A percentile compares a stretch with the other conserved stretches of the same genome.
These are phyloP conservation scores for Phaeotremella skinneri DNA, from an alignment of 768 basidiomycete species.

Conservation along the genomic window DNA sequence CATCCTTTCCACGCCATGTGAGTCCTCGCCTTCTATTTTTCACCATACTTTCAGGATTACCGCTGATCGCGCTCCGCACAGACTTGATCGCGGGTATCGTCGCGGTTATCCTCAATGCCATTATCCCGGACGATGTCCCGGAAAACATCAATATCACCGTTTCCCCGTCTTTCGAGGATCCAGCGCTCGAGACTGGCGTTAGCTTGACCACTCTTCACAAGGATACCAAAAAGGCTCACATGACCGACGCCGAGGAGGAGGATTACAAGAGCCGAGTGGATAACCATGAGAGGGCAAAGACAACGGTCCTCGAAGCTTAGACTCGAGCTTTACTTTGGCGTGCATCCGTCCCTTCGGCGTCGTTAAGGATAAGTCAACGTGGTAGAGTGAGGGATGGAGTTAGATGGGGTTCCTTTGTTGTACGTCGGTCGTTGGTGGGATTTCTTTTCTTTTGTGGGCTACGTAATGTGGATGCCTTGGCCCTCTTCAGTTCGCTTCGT, in stretches of 20 bases:
- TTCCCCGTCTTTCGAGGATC: slow-evolving; percentile 3
- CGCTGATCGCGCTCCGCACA: slow-evolving; percentile 35
- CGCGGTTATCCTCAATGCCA: slow-evolving; percentile 61
- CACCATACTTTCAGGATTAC: too few species aligned
- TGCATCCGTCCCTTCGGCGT: too few species aligned
- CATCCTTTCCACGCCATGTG: slow-evolving; percentile 75
- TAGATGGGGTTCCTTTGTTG: too few species aligned
- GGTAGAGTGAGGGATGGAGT: too few species aligned
- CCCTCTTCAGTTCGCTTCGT: too few species aligned
- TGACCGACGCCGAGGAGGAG: slow-evolving; percentile 3
- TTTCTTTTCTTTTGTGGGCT: too few species aligned
- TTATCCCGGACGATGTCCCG: slow-evolving; percentile 56
- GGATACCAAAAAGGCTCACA: background rate
- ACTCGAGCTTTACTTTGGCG: too few species aligned
- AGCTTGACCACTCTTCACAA: background rate
- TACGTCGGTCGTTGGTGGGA: too few species aligned
- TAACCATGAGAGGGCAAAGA: background rate
- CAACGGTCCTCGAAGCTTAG: background rate
- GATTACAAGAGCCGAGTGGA: slow-evolving; percentile 9
- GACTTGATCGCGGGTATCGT: slow-evolving; percentile 63
- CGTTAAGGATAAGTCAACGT: too few species aligned
- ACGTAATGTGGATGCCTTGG: too few species aligned
- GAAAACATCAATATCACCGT: slow-evolving; percentile 6
- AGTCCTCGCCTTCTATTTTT: slow-evolving; percentile 44
- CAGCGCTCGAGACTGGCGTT: slow-evolving; percentile 10